A percentile compares a stretch with the other conserved stretches of the same genome.
These are phyloP conservation scores for Acaromyces ingoldii DNA, from an alignment of 1,284 basidiomycete genomes.

Conservation along the genomic window DNA sequence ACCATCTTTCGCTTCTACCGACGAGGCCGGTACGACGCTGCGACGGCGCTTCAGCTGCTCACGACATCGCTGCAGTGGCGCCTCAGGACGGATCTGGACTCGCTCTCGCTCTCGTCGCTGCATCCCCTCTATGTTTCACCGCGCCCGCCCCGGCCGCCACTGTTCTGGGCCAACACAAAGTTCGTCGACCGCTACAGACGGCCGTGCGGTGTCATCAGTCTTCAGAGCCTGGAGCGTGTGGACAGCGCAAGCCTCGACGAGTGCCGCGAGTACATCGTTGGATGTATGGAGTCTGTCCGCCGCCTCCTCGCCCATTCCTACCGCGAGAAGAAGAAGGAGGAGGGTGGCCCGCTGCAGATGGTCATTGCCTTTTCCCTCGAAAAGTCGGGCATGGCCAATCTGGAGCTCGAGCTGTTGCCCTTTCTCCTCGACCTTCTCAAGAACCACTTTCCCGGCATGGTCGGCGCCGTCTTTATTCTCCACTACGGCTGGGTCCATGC, in stretches of 20 bases:
- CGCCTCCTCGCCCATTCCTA: constrained; percentile 36
- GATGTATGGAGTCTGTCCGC: constrained; percentile 42
- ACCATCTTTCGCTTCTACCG: constrained; percentile 41
- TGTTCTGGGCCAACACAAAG: constrained; percentile 42
- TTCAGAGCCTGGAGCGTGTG: constrained; percentile 39
- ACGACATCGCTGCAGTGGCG: constrained; percentile 32
- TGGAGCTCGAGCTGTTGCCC: constrained; percentile 47
- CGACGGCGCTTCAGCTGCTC: constrained; percentile 25
- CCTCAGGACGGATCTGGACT: constrained; percentile 36
- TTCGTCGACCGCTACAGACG: constrained; percentile 40
- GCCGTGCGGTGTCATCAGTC: constrained; percentile 40
- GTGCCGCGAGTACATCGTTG: constrained; percentile 47
- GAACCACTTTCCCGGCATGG: constrained; percentile 46
- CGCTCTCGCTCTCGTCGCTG: constrained; percentile 24
- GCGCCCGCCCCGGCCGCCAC: constrained; percentile 26
- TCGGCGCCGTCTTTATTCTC: constrained; percentile 63
- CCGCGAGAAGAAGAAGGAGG: constrained; percentile 1
- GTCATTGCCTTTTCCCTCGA: constrained; percentile 35
- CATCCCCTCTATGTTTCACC: constrained; percentile 42
- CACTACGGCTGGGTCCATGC: constrained; percentile 78
- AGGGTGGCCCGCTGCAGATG: constrained; percentile 27
- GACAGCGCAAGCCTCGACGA: constrained; percentile 32
- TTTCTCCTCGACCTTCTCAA: constrained; percentile 47
- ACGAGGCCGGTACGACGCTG: constrained; percentile 23
- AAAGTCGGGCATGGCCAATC: constrained; percentile 38